Evolutionary conservation across 2,329 filamentous ascomycete genomes (phyloP), one percentile per base, ranked within the genome.

Genomic region (Scedosporium dehoogii): DNA sequence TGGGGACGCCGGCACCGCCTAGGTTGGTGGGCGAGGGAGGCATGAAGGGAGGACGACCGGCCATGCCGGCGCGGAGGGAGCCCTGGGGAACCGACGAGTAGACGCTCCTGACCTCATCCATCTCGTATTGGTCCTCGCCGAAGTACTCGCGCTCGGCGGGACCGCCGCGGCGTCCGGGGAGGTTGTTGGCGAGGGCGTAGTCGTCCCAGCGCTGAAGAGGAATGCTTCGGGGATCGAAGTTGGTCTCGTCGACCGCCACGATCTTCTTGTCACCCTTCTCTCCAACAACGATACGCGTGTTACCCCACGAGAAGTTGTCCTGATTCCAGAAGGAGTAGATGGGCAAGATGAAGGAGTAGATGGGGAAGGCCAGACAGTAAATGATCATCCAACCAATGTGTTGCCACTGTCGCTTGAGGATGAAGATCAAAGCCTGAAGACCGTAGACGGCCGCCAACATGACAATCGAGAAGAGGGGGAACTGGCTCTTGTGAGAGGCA

Each of bases 271-370:
- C 85, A 66, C 92, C 93, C 74, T 93, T 91, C 74, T 99, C 94
- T 64, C 92, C 93, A 67, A 97, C 90, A 68, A 99, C 94, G 67
- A 99, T 86, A 84, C 94, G 92, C 1, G 94, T 99, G 78, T 94
- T 97, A 82, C 94, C 94, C 94, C 94, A 99, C 1, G 88, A 88
- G 81, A 99, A 99, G 77, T 99, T 93, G 76, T 99, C 94, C 75
- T 97, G 92, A 76, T 97, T 96, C 94, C 94, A 99, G 87, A 99
- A 99, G 0, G 93, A 96, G 79, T 97, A 99, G 66, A 99, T 78
- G 0, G 94, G 94, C 12, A 99, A 83, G 66, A 96, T 73, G 69
- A 99, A 90, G 3, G 89, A 94, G 79, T 93, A 97, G 68, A 99
- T 89, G 0, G 94, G 94, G 79, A 90, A 97, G 2, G 94, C 94